phyloP scores from a whole-genome alignment of 768 basidiomycete genomes.

The Leucocoprinus sp. region DNA sequence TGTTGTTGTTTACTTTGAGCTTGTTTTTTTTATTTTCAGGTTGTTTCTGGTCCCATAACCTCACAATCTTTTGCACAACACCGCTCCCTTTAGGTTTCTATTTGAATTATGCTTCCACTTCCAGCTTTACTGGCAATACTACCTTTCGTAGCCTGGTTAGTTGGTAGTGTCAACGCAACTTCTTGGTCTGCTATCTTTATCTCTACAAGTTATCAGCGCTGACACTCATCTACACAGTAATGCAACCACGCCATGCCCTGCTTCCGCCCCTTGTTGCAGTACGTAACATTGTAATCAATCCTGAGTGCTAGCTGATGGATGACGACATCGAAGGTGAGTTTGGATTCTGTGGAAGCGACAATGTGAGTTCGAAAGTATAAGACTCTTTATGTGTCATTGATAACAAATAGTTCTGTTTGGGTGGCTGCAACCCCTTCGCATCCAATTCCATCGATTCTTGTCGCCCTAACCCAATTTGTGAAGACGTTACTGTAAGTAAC shows the following conservation, averaged over 20 bases:
- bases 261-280: constrained; percentile 46
- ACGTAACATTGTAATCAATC: constrained; percentile 15
- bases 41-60: not conserved
- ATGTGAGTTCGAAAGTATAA: constrained; percentile 23
- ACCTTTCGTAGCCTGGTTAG: constrained; percentile 6
- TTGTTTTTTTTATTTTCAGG: not conserved
- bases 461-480: constrained; percentile 63
- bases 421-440: constrained; percentile 77
- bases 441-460: constrained; percentile 63
- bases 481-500: constrained; percentile 44
- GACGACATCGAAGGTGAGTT: constrained; percentile 34
- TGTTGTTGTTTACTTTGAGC: not conserved
- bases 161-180: constrained; percentile 5
- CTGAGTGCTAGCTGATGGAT: not conserved
- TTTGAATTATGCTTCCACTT: not conserved
- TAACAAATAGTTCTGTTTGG: constrained; percentile 58
- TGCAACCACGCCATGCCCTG: constrained; percentile 34
- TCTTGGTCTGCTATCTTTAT: not conserved
- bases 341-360: constrained; percentile 42
- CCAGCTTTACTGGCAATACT: not conserved
- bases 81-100: constrained; percentile 1
- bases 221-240: constrained; percentile 24
- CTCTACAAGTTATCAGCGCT: not conserved
- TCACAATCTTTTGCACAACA: not conserved
- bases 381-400: not conserved